Conservation (phyloP, 2,329 filamentous ascomycete species). For the Ophiostoma triangulosporum region DNA sequence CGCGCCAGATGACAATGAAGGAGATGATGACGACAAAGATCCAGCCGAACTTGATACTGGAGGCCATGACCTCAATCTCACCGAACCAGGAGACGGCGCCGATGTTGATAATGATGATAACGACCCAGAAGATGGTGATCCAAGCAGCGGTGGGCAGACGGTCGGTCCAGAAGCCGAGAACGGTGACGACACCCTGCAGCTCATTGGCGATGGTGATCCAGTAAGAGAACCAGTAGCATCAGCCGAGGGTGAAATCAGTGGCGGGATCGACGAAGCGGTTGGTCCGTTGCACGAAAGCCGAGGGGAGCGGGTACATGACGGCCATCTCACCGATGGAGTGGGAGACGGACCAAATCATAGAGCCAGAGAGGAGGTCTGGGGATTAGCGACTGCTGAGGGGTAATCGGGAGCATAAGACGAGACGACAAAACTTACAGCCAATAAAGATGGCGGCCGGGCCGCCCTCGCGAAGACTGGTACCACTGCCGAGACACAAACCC, state of each 20-base stretch:
- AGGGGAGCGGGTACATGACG: conserved; percentile 2
- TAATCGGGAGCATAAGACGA: no score
- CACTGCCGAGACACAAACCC: conserved; percentile 4
- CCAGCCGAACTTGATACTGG: conserved; percentile 31
- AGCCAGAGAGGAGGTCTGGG: conserved; percentile 1
- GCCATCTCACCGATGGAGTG: conserved; percentile 6
- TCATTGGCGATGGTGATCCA: conserved; percentile 23
- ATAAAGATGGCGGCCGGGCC: conserved; percentile 5
- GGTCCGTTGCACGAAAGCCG: conserved; percentile 2
- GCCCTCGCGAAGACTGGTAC: conserved; percentile 2
- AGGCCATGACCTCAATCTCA: conserved; percentile 12
- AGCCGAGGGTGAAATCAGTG: conserved; percentile 33
- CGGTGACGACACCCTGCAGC: conserved; percentile 5
- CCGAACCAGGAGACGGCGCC: conserved; percentile 11
- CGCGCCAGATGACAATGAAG: conserved; percentile 36
- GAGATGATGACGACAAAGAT: conserved; percentile 37
- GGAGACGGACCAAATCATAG: conserved; percentile 4
- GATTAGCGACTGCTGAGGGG: no score
- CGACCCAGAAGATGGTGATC: conserved; percentile 9
- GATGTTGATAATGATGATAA: conserved; percentile 5
- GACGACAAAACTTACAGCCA: background rate
- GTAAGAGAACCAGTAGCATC: conserved; percentile 37
- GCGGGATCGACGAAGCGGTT: conserved; percentile 28
- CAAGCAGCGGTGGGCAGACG: conserved; percentile 4
- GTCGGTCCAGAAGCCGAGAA: conserved; percentile 7